A percentile compares a stretch with the other conserved stretches of the same genome.
These are phyloP conservation scores for Russula sp. DNA, from an alignment of 768 basidiomycete genomes.

Conservation along the genomic window DNA sequence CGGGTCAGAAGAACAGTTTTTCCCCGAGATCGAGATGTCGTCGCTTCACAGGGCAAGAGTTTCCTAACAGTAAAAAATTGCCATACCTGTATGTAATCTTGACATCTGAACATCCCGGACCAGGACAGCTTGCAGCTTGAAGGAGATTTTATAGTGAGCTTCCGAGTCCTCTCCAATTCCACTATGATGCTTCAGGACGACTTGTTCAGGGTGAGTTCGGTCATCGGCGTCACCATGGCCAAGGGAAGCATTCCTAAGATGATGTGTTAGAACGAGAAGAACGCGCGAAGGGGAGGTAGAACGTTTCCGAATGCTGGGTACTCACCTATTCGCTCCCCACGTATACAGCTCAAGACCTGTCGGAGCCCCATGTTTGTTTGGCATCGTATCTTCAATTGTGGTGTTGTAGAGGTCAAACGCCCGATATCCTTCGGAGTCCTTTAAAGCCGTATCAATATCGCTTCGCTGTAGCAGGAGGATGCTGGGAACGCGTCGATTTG, in stretches of 20 bases:
- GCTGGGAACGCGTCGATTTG: constrained; percentile 32
- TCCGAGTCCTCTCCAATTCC: constrained; percentile 13
- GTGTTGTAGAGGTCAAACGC: constrained; percentile 87
- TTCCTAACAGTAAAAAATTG: background rate
- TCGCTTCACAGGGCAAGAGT: background rate
- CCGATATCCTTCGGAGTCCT: constrained; percentile 85
- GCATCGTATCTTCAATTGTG: constrained; percentile 19
- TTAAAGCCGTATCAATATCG: constrained; percentile 64
- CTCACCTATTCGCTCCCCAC: constrained; percentile 69
- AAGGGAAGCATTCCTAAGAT: constrained; percentile 72
- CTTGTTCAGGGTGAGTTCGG: constrained; percentile 69
- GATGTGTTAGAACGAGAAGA: background rate
- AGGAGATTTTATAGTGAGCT: constrained; percentile 28
- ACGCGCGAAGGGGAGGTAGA: background rate
- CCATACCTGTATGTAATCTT: constrained; percentile 75
- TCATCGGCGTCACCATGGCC: constrained; percentile 79
- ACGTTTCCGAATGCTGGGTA: background rate
- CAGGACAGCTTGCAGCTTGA: constrained; percentile 54
- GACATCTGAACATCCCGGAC: constrained; percentile 74
- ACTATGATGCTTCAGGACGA: constrained; percentile 36
- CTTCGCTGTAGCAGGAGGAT: constrained; percentile 65
- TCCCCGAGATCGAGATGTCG: background rate
- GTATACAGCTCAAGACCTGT: constrained; percentile 59
- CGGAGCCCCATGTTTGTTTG: background rate
- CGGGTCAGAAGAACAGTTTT: background rate